Conservation (phyloP, 2,329 filamentous ascomycete genomes). For the Botrytis deweyae region DNA sequence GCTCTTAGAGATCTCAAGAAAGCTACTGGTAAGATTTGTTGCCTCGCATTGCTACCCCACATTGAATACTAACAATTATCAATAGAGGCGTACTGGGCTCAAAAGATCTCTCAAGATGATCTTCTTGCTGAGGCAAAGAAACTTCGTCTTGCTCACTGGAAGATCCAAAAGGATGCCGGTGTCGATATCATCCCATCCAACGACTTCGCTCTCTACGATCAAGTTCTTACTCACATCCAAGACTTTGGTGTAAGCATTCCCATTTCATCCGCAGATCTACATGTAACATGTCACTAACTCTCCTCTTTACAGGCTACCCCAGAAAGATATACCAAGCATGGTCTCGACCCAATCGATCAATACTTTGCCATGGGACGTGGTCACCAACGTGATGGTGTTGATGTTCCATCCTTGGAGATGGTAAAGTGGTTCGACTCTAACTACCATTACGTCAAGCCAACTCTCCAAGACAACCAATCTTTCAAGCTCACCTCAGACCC, state of each 20-base stretch:
- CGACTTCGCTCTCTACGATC: constrained; percentile 98
- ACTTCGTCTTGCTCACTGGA: constrained; percentile 95
- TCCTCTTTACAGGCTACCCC: constrained; percentile 67
- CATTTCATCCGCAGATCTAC: not conserved
- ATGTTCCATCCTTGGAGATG: constrained; percentile 96
- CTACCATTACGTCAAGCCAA: constrained; percentile 99
- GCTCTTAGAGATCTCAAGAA: constrained; percentile 99
- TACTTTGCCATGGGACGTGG: constrained; percentile 99
- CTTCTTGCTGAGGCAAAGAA: constrained; percentile 95
- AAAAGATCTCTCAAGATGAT: constrained; percentile 88
- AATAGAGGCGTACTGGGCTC: constrained; percentile 87
- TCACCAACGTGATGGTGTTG: constrained; percentile 90
- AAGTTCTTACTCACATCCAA: constrained; percentile 97
- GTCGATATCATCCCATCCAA: constrained; percentile 98
- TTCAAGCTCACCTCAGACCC: constrained; percentile 86
- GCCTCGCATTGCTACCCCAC: constrained; percentile 15
- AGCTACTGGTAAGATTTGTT: constrained; percentile 59
- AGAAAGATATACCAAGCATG: constrained; percentile 89
- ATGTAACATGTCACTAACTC: constrained; percentile 21
- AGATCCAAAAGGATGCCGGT: constrained; percentile 98
- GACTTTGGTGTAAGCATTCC: constrained; percentile 77
- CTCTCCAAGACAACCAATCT: constrained; percentile 91
- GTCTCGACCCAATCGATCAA: constrained; percentile 84
- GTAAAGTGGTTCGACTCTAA: constrained; percentile 99
- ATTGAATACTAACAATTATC: constrained; percentile 16